Percentiles rank a stretch among this genome's conserved stretches.
Conservation (phyloP, 2,329 filamentous ascomycete species). For the Fusarium bactridioides region DNA sequence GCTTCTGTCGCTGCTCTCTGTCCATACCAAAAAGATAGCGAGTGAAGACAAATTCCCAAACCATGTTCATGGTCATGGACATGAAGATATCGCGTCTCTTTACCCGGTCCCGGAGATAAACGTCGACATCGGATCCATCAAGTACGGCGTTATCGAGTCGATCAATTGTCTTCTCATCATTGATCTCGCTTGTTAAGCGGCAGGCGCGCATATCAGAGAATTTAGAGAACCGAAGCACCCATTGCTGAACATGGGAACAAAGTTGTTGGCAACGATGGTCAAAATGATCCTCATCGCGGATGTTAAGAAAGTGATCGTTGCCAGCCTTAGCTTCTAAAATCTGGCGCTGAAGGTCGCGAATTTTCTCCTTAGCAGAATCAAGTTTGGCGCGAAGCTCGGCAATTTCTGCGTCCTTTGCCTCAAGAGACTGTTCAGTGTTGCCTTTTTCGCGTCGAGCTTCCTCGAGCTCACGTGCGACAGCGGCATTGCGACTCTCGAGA, state of each 20-base stretch:
- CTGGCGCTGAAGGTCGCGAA: slow-evolving; percentile 60
- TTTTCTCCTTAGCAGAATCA: slow-evolving; percentile 71
- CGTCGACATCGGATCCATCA: slow-evolving; percentile 92
- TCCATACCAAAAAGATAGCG: slow-evolving; percentile 99
- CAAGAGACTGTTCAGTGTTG: slow-evolving; percentile 70
- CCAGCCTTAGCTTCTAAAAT: slow-evolving; percentile 66
- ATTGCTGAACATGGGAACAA: slow-evolving; percentile 95
- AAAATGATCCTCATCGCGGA: slow-evolving; percentile 93
- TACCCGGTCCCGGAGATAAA: slow-evolving; percentile 86
- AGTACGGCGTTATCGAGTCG: slow-evolving; percentile 93
- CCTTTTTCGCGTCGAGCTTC: slow-evolving; percentile 70
- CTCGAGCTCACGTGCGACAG: slow-evolving; percentile 73
- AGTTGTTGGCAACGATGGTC: slow-evolving; percentile 92
- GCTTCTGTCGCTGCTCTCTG: slow-evolving; percentile 94
- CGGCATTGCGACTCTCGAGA: slow-evolving; percentile 72
- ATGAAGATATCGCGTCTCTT: slow-evolving; percentile 94
- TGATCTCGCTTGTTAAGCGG: slow-evolving; percentile 82
- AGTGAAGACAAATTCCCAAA: slow-evolving; percentile 99
- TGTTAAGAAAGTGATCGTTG: slow-evolving; percentile 77
- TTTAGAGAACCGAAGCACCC: slow-evolving; percentile 97
- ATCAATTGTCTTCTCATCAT: slow-evolving; percentile 92
- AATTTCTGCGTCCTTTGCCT: slow-evolving; percentile 86
- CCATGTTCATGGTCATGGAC: slow-evolving; percentile 98
- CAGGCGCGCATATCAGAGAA: slow-evolving; percentile 93
- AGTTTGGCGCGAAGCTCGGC: slow-evolving; percentile 79